Conservation (phyloP, 305 asterid genomes). For the Fraxinus nigra region DNA sequence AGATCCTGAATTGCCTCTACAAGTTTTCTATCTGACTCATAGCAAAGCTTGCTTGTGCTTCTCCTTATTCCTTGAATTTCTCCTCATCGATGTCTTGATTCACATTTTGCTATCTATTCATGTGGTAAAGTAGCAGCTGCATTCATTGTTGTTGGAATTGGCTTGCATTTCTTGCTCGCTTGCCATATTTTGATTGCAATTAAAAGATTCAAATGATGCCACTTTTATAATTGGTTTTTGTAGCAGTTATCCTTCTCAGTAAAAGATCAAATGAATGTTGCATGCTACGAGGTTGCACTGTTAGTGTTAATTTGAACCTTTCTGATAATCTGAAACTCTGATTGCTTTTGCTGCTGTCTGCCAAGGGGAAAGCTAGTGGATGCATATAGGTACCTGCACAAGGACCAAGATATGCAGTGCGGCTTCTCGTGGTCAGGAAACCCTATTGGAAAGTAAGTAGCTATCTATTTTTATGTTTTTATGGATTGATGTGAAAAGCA, state of each 20-base stretch:
- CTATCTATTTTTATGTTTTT: neutral
- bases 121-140: neutral
- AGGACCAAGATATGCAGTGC: slow-evolving; percentile 69
- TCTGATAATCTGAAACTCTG: slow-evolving; percentile 2
- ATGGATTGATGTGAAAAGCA: neutral
- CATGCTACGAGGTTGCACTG: neutral
- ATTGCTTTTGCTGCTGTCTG: neutral
- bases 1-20: neutral
- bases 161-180: neutral
- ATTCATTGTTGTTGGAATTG: neutral
- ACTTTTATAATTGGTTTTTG: neutral
- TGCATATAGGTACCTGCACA: slow-evolving; percentile 75
- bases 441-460: slow-evolving; percentile 83
- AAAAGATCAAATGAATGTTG: neutral
- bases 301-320: neutral
- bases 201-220: neutral
- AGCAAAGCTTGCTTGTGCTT: neutral
- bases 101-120: neutral
- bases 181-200: slow-evolving; percentile 7
- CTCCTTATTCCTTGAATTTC: neutral
- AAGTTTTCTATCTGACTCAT: neutral
- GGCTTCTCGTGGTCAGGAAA: slow-evolving; percentile 99
- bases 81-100: neutral
- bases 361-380: slow-evolving; percentile 78
- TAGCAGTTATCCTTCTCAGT: neutral